Evolutionary conservation across 345 rosid genomes (phyloP).

Genomic region (Rhizophora apiculata): DNA sequence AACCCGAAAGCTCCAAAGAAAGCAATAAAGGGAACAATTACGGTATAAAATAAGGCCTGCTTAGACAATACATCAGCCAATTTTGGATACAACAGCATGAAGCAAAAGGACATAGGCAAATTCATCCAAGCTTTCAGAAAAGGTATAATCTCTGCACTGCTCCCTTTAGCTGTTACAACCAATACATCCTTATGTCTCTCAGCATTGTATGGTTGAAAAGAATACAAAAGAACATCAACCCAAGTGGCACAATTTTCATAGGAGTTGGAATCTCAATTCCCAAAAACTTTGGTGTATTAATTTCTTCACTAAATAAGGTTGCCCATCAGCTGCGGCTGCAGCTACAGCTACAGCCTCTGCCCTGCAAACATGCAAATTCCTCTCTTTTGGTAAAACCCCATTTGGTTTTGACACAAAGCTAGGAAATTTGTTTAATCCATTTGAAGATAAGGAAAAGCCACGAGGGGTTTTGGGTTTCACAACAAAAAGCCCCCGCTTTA

Average conservation of each 20-base stretch:
- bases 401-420: conserved; percentile 42
- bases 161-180: conserved; percentile 95
- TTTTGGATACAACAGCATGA: conserved; percentile 81
- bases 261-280: conserved; percentile 69
- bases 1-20: conserved; percentile 96
- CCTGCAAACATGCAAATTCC: conserved; percentile 60
- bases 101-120: conserved; percentile 96
- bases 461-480: conserved; percentile 43
- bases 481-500: conserved; percentile 69
- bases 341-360: conserved; percentile 70
- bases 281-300: conserved; percentile 54
- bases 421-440: conserved; percentile 37
- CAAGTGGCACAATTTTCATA: conserved; percentile 85
- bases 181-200: conserved; percentile 91
- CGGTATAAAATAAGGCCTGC: conserved; percentile 80
- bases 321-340: conserved; percentile 59
- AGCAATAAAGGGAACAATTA: conserved; percentile 82
- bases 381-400: conserved; percentile 40
- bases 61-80: conserved; percentile 75
- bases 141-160: conserved; percentile 96
- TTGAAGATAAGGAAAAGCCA: conserved; percentile 59
- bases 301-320: conserved; percentile 41
- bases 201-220: conserved; percentile 91
- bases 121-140: conserved; percentile 96
- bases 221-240: conserved; percentile 94